Conservation (phyloP, 163 green algal genomes). For the Prototheca wickerhamii region DNA sequence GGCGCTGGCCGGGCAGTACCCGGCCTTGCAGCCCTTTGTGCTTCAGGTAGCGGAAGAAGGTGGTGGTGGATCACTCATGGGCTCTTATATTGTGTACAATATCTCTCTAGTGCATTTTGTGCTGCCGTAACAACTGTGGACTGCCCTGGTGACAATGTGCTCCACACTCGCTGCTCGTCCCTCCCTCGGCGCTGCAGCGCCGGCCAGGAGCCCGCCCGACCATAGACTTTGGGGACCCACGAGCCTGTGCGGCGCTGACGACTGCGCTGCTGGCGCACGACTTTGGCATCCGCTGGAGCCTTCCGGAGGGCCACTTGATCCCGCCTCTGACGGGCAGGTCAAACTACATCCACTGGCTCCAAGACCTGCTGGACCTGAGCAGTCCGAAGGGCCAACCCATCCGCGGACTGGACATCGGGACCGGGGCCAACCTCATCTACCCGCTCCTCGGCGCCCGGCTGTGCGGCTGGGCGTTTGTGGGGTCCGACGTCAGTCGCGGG, state of each 20-base stretch:
- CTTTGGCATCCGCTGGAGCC: slow-evolving; percentile 50
- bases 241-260: slow-evolving; percentile 40
- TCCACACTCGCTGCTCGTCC: not conserved
- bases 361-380: slow-evolving; percentile 65
- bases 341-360: slow-evolving; percentile 90
- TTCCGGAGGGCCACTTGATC: slow-evolving; percentile 66
- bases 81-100: too few relatives aligned
- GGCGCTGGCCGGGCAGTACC: slow-evolving; percentile 21
- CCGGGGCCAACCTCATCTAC: slow-evolving; percentile 87
- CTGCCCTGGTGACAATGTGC: not conserved
- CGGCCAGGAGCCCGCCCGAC: slow-evolving; percentile 1
- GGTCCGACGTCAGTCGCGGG: slow-evolving; percentile 59
- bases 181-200: not conserved
- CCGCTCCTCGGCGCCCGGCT: slow-evolving; percentile 72
- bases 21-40: slow-evolving; percentile 26
- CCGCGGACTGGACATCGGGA: slow-evolving; percentile 78
- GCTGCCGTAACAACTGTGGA: slow-evolving; percentile 1
- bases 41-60: not conserved
- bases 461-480: slow-evolving; percentile 75
- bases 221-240: slow-evolving; percentile 30
- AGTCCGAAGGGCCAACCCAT: slow-evolving; percentile 16
- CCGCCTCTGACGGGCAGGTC: slow-evolving; percentile 71
- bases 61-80: not conserved
- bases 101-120: too few relatives aligned
- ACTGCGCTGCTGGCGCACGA: slow-evolving; percentile 38